Conservation (phyloP, 148 eudicot genomes). For the Vaccinium vitisidaea region DNA sequence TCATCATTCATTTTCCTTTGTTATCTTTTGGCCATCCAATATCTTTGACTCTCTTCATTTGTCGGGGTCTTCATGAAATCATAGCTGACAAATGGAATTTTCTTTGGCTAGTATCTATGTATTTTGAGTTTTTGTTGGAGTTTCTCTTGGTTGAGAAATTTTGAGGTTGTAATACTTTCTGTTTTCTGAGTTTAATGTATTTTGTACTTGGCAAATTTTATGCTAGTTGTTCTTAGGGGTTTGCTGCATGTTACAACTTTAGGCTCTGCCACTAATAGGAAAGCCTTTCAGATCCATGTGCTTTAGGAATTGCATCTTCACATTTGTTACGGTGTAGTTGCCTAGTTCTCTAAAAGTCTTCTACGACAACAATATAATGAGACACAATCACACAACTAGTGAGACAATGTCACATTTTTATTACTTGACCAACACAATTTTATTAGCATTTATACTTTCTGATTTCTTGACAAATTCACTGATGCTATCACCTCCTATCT, state of each 20-base stretch:
- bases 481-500: background rate
- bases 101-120: background rate
- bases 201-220: background rate
- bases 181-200: background rate
- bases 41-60: background rate
- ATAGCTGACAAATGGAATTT: background rate
- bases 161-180: background rate
- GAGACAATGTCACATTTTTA: background rate
- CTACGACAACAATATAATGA: background rate
- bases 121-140: background rate
- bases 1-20: background rate
- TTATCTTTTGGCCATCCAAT: background rate
- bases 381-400: background rate
- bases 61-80: background rate
- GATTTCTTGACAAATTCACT: background rate
- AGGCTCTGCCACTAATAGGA: background rate
- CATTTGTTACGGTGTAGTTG: background rate
- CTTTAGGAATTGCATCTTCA: background rate
- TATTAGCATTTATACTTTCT: background rate
- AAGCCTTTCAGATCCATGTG: background rate
- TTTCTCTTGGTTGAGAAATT: background rate
- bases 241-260: background rate
- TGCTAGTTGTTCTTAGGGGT: background rate
- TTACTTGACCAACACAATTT: background rate
- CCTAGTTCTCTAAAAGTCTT: background rate